Evolutionary conservation across 2,329 filamentous ascomycete species (phyloP).

Genomic region (Zymoseptoria crescenta): DNA sequence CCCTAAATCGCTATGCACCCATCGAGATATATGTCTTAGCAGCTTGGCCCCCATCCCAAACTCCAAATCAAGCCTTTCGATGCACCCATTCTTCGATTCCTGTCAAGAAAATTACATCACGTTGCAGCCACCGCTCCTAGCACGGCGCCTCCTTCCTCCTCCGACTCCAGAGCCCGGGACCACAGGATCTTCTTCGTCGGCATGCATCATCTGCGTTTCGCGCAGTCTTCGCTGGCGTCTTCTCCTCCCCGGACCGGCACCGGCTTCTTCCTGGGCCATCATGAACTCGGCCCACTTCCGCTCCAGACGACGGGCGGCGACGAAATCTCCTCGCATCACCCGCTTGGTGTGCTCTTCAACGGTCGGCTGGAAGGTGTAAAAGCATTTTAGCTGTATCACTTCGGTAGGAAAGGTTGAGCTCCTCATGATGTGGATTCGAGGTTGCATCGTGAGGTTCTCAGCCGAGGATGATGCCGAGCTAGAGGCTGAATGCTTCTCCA

Average conservation of each 20-base stretch:
- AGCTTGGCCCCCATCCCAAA: not conserved
- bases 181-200: conserved; percentile 63
- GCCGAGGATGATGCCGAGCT: conserved; percentile 19
- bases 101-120: conserved; percentile 33
- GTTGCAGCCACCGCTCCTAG: conserved; percentile 41
- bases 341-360: conserved; percentile 89
- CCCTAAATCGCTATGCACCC: not conserved
- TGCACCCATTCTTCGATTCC: not conserved
- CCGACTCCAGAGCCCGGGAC: conserved; percentile 25
- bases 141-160: conserved; percentile 37
- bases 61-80: not conserved
- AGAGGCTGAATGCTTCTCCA: conserved; percentile 13
- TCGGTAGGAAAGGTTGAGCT: conserved; percentile 60
- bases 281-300: conserved; percentile 91
- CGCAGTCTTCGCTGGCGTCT: conserved; percentile 68
- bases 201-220: conserved; percentile 72
- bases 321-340: conserved; percentile 68
- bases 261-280: conserved; percentile 82
- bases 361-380: conserved; percentile 90
- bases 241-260: conserved; percentile 58
- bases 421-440: conserved; percentile 24
- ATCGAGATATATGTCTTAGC: not conserved
- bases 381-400: conserved; percentile 82
- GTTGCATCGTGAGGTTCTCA: conserved; percentile 13
- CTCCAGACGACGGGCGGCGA: conserved; percentile 69